Conservation (phyloP, 2,329 filamentous ascomycete genomes). For the Helminthosporium solani region DNA sequence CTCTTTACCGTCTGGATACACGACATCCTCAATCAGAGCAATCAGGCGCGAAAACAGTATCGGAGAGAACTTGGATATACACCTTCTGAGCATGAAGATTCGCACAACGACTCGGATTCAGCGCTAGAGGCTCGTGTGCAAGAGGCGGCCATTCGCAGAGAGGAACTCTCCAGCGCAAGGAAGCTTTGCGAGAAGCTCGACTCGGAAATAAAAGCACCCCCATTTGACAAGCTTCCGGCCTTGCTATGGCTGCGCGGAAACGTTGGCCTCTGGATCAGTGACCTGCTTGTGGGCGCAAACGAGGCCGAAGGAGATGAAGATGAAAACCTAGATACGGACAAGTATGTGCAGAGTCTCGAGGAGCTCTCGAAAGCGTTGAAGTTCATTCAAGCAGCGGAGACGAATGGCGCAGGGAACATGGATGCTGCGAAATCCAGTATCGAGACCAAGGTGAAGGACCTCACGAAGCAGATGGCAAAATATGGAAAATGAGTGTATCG, state of each 20-base stretch:
- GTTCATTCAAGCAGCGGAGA: slow-evolving; percentile 25
- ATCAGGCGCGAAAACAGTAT: slow-evolving; percentile 43
- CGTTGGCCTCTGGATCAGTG: slow-evolving; percentile 72
- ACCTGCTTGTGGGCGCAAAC: slow-evolving; percentile 55
- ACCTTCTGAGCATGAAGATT: slow-evolving; percentile 6
- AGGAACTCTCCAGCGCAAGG: slow-evolving; percentile 60
- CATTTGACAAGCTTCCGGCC: slow-evolving; percentile 67
- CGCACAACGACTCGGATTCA: slow-evolving; percentile 16
- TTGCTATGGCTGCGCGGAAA: slow-evolving; percentile 72
- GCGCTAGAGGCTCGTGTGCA: slow-evolving; percentile 19
- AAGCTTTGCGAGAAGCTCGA: slow-evolving; percentile 71
- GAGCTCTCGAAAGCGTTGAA: slow-evolving; percentile 25
- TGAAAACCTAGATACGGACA: slow-evolving; percentile 8
- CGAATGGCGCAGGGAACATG: slow-evolving; percentile 20
- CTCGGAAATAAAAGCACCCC: slow-evolving; percentile 65
- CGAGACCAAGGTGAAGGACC: slow-evolving; percentile 17
- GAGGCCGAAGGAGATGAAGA: slow-evolving; percentile 4
- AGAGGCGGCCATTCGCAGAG: slow-evolving; percentile 44
- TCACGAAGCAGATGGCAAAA: slow-evolving; percentile 16
- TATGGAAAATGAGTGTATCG: slow-evolving; percentile 1
- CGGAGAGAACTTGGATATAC: neutral
- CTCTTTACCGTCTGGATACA: slow-evolving; percentile 82
- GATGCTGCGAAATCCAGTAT: slow-evolving; percentile 18
- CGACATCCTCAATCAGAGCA: slow-evolving; percentile 62
- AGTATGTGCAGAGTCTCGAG: slow-evolving; percentile 17